Evolutionary conservation across 108 stramenopile genomes (phyloP).

Genomic region (Aurantiochytrium sp.): DNA sequence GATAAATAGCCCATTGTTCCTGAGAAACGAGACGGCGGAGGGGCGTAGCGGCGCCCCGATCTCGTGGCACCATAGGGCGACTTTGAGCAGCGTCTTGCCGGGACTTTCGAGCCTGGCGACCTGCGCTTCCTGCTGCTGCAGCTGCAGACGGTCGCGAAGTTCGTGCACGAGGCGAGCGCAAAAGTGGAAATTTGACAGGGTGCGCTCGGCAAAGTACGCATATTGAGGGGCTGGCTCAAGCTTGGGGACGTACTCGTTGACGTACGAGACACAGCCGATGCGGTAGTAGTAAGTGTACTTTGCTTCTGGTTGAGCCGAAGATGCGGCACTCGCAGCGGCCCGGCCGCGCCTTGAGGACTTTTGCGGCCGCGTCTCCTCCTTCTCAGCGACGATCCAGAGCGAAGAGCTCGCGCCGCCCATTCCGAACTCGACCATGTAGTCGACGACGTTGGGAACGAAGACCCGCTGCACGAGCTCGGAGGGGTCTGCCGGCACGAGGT

Average conservation of each 20-base stretch:
- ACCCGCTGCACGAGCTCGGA: not conserved
- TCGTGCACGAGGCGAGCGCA: conserved; percentile 19
- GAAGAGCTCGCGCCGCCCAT: not conserved
- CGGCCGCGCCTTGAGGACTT: not conserved
- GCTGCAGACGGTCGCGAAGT: not conserved
- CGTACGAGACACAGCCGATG: not conserved
- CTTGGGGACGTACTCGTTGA: not conserved
- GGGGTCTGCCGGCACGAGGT: not conserved
- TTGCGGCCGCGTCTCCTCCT: no score
- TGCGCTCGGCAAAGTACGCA: not conserved
- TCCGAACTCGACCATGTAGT: not conserved
- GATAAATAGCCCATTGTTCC: not conserved
- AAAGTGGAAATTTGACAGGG: not conserved
- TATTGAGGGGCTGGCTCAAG: not conserved
- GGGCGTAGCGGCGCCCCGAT: not conserved
- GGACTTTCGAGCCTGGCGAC: not conserved
- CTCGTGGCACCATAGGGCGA: not conserved
- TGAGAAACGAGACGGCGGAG: not conserved
- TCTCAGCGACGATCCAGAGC: conserved; percentile 19
- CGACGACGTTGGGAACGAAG: not conserved
- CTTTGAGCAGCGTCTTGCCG: not conserved
- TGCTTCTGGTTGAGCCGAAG: no score
- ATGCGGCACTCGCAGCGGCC: not conserved
- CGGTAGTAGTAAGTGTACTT: not conserved
- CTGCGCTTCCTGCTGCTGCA: not conserved